phyloP scores from a whole-genome alignment of 805 yeast species.

The Hagleromyces aurorensis region DNA sequence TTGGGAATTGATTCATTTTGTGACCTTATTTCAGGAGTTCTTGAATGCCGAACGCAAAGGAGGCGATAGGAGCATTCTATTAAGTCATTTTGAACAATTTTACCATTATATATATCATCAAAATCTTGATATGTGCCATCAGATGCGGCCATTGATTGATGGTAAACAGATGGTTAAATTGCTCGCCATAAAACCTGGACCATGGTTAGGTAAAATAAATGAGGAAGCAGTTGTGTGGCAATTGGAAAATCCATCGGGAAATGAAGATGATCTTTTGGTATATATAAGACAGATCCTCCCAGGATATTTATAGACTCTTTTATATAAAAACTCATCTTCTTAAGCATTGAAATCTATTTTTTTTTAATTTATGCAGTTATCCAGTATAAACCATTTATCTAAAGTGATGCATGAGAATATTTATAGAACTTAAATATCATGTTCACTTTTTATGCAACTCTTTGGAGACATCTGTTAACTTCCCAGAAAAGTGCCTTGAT shows the following conservation, averaged over 20 bases:
- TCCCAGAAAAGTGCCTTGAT: too few species aligned
- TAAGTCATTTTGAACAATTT: constrained; percentile 30
- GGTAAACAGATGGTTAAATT: constrained; percentile 58
- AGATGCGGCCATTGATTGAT: constrained; percentile 58
- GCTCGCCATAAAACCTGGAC: constrained; percentile 65
- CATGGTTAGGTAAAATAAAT: constrained; percentile 64
- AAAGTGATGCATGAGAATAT: too few species aligned
- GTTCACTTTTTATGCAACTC: too few species aligned
- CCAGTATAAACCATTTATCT: too few species aligned
- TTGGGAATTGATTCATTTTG: constrained; percentile 40
- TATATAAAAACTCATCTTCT: too few species aligned
- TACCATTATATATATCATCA: constrained; percentile 20
- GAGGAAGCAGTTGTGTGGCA: constrained; percentile 64
- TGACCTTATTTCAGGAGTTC: constrained; percentile 23
- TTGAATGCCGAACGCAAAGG: constrained; percentile 2
- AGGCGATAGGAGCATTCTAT: constrained; percentile 12
- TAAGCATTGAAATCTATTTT: too few species aligned
- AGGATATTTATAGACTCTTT: constrained; percentile 12
- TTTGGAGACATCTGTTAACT: too few species aligned
- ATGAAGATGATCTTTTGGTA: constrained; percentile 47
- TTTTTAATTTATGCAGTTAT: too few species aligned
- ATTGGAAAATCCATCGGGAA: constrained; percentile 56
- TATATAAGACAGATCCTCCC: constrained; percentile 28
- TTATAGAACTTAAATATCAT: too few species aligned
- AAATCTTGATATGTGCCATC: constrained; percentile 25